Base-by-base conservation (phyloP, 2,329 filamentous ascomycete species). In the Orbilia blumenaviensis region DNA sequence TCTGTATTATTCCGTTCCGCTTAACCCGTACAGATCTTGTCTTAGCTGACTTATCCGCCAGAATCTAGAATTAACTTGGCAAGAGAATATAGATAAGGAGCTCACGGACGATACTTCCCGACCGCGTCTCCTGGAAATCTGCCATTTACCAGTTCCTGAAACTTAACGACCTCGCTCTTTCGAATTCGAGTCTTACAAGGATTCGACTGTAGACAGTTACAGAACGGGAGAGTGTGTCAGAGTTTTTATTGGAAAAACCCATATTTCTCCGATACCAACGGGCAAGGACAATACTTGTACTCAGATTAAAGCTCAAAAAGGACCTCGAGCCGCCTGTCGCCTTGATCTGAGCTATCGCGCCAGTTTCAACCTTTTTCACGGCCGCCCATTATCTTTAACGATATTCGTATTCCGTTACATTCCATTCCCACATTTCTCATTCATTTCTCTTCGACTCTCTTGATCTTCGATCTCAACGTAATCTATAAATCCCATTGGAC, bases 1-100 rank as follows among this genome's bases (percentile, higher is more conserved):
- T 36, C 56, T 38, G 29, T 63, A 38, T 41, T 29, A 18, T 41
- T 46, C 52, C 42, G 23, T 25, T 67, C 46, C 63, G 63, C 52
- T 44, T 48, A 41, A 9, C 27, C 56, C 27, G 10, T 21, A 38
- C 46, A 52, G 58, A 62, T 42, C 62, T 61, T 52, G 67, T 72
- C n/a, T 38, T 56, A 63, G 58, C 67, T 73, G 50, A 66, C 60
- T 61, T 71, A 71, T 71, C 66, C 52, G 44, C 52, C 34, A 46
- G 44, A 48, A 32, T 66, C 52, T 56, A 56, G 52, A 56, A 38
- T 56, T 21, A 61, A 60, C 52, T 73, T 52, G 50, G 60, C 68
- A 44, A 50, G 44, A 41, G 36, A 34, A 60, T 29, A 52, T 63
- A 60, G 60, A 61, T 66, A 61, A 66, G 67, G 42, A 61, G 46